Evolutionary conservation across 768 basidiomycete genomes (phyloP), one percentile per base, ranked within the genome.

Genomic region (Suillus paluster): DNA sequence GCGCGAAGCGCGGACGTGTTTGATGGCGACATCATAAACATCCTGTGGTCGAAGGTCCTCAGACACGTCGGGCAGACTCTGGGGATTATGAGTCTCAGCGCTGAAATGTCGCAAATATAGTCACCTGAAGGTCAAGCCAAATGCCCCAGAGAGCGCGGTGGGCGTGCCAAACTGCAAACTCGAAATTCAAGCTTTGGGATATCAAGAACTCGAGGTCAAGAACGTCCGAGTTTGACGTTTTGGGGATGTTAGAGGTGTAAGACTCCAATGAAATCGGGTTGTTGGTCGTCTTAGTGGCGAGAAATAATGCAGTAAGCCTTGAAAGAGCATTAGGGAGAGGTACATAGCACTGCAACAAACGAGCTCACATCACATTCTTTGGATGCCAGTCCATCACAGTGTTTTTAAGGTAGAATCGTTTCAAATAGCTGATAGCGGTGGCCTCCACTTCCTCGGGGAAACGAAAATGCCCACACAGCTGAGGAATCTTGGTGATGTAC

Each of bases 351-450:
- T 15, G 48, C 38, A 57, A 25, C 36, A 57, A 39, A 42, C n/a
- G 14, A 10, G 75, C 89, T 54, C 70, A 97, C 97, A 99, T 99
- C 70, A 99, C 94, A 70, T 94, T 95, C 77, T 96, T 97, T 0
- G 97, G 97, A 78, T 99, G 97, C 90, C 94, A 98, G 73, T 99
- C 97, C 95, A 99, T 98, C 58, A 95, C 94, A 2, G 96, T 99
- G 71, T 99, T 99, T 78, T 91, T 91, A 59, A 99, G 83, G 73
- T 99, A 99, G 76, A 99, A 99, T 5, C 97, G 84, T 74, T 99
- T 99, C 67, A 99, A 80, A 75, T 97, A 99, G 60, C 85, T 88
- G 61, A 92, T 84, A 0, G 95, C 95, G 4, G 97, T 98, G 0
- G 94, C 92, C 74, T 96, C 93, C 8, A 99, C 94, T 70, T 94